A percentile compares a stretch with the other conserved stretches of the same genome.
phyloP scores from a whole-genome alignment of 805 yeast species.

The Candida taoyuanica region DNA sequence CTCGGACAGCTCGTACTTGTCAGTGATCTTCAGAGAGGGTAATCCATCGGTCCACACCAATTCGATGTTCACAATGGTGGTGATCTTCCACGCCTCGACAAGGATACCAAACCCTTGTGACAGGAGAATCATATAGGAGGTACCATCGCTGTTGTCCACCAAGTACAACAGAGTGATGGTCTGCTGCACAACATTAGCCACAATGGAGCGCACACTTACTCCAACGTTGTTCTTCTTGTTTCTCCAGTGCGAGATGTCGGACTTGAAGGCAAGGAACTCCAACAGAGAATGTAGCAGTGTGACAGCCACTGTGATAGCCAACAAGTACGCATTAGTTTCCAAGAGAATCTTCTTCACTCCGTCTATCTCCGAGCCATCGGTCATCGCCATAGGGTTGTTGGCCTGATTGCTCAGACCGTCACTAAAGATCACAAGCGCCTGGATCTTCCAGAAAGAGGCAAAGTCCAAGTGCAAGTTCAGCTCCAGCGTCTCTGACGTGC shows the following conservation, averaged over 20 bases:
- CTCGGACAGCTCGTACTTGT: constrained; percentile 33
- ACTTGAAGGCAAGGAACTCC: constrained; percentile 39
- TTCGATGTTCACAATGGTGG: constrained; percentile 32
- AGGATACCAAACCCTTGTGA: constrained; percentile 35
- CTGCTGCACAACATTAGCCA: constrained; percentile 38
- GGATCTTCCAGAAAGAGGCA: constrained; percentile 30
- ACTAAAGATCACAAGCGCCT: constrained; percentile 25
- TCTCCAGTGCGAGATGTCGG: constrained; percentile 37
- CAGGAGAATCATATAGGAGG: constrained; percentile 34
- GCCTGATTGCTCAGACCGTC: constrained; percentile 30
- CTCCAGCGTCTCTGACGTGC: constrained; percentile 22
- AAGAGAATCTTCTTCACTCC: constrained; percentile 31
- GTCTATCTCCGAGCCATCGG: constrained; percentile 33
- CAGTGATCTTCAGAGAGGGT: constrained; percentile 27
- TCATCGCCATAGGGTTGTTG: constrained; percentile 22
- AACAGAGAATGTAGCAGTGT: constrained; percentile 34
- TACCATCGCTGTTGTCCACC: constrained; percentile 35
- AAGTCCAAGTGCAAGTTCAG: constrained; percentile 29
- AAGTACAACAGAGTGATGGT: constrained; percentile 34
- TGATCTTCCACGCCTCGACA: constrained; percentile 40
- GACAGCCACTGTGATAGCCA: constrained; percentile 31
- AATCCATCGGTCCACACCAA: constrained; percentile 20
- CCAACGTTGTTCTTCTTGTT: constrained; percentile 37
- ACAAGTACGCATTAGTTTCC: constrained; percentile 35
- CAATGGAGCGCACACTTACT: constrained; percentile 34